Conservation (phyloP, 192 early-diverging fungal species). For the Allomyces arbusculus region DNA sequence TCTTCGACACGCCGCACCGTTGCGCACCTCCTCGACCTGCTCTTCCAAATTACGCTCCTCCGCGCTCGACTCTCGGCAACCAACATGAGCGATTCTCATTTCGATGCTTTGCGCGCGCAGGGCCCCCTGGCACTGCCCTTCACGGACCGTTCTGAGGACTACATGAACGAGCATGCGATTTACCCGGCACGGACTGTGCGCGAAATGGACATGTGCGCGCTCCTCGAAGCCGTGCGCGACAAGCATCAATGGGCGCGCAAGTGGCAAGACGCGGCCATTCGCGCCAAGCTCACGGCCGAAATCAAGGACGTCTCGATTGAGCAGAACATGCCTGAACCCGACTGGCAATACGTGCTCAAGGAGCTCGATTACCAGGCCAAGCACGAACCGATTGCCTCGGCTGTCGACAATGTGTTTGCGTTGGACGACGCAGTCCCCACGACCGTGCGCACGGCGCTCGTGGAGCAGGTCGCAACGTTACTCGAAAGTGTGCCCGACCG, state of each 20-base stretch:
- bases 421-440: conserved; percentile 16
- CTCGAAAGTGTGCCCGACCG: conserved; percentile 16
- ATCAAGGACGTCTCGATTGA: conserved; percentile 5
- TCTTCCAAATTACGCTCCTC: too few relatives aligned
- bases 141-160: background rate
- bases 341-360: conserved; percentile 18
- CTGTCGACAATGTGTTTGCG: conserved; percentile 10
- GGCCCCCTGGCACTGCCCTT: too few relatives aligned
- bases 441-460: background rate
- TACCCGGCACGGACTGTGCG: background rate
- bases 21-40: too few relatives aligned
- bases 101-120: too few relatives aligned
- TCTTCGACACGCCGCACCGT: too few relatives aligned
- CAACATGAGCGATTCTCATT: too few relatives aligned
- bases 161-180: background rate
- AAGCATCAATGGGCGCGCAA: conserved; percentile 19
- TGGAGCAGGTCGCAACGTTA: conserved; percentile 11
- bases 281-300: conserved; percentile 1
- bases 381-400: conserved; percentile 10
- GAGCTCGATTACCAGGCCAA: conserved; percentile 18
- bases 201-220: conserved; percentile 6
- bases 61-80: too few relatives aligned
- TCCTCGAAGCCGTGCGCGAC: conserved; percentile 21
- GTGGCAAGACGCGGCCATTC: conserved; percentile 6
- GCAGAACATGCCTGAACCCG: conserved; percentile 14